Percentiles rank a stretch among this genome's conserved stretches.
Conservation (phyloP, 116 monocot species). For the Phalaenopsis hybrid region DNA sequence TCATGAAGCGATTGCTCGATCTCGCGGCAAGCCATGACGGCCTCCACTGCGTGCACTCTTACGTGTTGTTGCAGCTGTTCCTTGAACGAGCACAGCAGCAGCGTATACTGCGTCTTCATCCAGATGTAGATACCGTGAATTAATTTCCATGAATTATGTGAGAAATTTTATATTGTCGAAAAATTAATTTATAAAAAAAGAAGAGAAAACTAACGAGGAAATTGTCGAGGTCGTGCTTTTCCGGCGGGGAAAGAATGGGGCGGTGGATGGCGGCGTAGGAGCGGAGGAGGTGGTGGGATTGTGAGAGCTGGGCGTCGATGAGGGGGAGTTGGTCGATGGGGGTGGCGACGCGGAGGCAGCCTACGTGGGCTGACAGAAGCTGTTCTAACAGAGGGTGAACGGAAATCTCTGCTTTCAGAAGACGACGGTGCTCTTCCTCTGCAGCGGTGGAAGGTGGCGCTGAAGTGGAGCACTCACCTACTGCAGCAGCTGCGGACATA, state of each 20-base stretch:
- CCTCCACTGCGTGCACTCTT: slow-evolving; percentile 89
- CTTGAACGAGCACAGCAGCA: slow-evolving; percentile 76
- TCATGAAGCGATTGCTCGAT: slow-evolving; percentile 89
- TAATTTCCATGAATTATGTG: too few relatives aligned
- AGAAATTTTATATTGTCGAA: too few relatives aligned
- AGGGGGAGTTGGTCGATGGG: slow-evolving; percentile 89
- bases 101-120: slow-evolving; percentile 57
- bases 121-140: neutral
- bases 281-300: slow-evolving; percentile 61
- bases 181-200: too few relatives aligned
- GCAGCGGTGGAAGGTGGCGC: slow-evolving; percentile 21
- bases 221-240: slow-evolving; percentile 84
- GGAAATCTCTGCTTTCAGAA: slow-evolving; percentile 77
- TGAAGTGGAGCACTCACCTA: slow-evolving; percentile 25
- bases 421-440: slow-evolving; percentile 34
- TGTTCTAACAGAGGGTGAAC: slow-evolving; percentile 89
- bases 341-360: slow-evolving; percentile 86
- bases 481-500: slow-evolving; percentile 13
- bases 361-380: slow-evolving; percentile 73
- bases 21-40: slow-evolving; percentile 88
- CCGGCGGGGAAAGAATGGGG: slow-evolving; percentile 44
- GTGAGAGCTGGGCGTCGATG: slow-evolving; percentile 74
- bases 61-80: slow-evolving; percentile 98
- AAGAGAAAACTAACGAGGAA: slow-evolving; percentile 58
- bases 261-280: slow-evolving; percentile 72